A percentile compares a stretch with the other conserved stretches of the same genome.
phyloP scores from a whole-genome alignment of 2,329 filamentous ascomycete species.

The Pseudogymnoascus sp. region DNA sequence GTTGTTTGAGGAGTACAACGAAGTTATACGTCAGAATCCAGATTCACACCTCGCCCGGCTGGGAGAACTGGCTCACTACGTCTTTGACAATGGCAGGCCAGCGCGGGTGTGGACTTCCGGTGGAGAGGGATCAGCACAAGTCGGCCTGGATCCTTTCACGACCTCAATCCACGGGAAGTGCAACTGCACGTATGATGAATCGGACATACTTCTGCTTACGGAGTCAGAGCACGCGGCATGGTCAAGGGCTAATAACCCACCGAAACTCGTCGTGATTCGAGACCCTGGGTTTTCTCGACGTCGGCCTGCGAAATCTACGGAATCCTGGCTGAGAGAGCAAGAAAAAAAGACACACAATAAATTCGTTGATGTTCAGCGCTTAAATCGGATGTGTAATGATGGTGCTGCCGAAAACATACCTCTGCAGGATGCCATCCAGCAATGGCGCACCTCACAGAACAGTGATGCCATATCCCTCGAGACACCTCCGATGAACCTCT shows the following conservation, averaged over 20 bases:
- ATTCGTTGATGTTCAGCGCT: conserved; percentile 2
- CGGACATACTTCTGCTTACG: conserved; percentile 9
- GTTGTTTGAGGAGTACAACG: neutral
- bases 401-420: conserved; percentile 4
- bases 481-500: neutral
- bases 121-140: neutral
- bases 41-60: neutral
- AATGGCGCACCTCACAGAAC: neutral
- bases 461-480: neutral
- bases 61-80: neutral
- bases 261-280: conserved; percentile 6
- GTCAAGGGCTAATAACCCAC: conserved; percentile 3
- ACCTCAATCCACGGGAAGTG: neutral
- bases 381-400: neutral
- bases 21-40: neutral
- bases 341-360: neutral
- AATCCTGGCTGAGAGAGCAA: conserved; percentile 3
- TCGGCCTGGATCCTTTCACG: neutral
- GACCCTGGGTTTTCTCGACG: conserved; percentile 3
- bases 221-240: conserved; percentile 7
- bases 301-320: neutral
- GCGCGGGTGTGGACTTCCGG: conserved; percentile 10
- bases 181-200: conserved; percentile 6
- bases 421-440: neutral
- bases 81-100: conserved; percentile 8